Evolutionary conservation across 139 green algal genomes (phyloP).

Genomic region (Zygnema cylindricum): DNA sequence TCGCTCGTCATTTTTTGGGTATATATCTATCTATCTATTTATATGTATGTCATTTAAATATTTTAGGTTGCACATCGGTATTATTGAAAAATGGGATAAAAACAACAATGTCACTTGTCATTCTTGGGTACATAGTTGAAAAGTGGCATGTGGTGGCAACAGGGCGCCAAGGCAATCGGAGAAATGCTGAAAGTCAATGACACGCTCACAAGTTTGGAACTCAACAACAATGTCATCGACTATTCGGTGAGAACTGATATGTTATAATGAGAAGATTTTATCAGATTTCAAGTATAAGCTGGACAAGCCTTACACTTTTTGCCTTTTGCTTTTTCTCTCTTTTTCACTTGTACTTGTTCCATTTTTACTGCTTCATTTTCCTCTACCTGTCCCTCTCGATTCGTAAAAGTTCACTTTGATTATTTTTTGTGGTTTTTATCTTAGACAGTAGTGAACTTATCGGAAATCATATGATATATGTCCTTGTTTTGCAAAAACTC

Average conservation of each 20-base stretch:
- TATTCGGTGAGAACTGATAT: constrained; percentile 62
- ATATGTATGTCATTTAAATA: too few relatives aligned
- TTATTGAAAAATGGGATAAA: too few relatives aligned
- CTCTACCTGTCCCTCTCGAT: neutral
- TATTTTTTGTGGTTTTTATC: too few relatives aligned
- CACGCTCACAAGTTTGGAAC: constrained; percentile 75
- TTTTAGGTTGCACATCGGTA: too few relatives aligned
- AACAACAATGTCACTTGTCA: too few relatives aligned
- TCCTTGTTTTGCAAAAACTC: too few relatives aligned
- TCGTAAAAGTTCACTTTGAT: neutral
- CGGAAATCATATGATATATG: too few relatives aligned
- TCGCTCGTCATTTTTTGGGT: too few relatives aligned
- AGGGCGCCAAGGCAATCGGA: constrained; percentile 80
- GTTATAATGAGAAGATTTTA: neutral
- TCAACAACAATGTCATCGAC: constrained; percentile 86
- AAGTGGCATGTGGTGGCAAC: neutral
- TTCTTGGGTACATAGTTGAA: too few relatives aligned
- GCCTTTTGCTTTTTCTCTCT: neutral
- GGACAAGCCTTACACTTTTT: neutral
- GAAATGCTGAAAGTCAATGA: constrained; percentile 93
- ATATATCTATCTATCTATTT: too few relatives aligned
- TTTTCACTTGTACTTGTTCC: neutral
- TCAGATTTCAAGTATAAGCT: neutral
- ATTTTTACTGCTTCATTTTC: neutral
- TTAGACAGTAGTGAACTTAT: too few relatives aligned